Conservation (phyloP, 257 asterid genomes). For the Capsicum baccatum region DNA sequence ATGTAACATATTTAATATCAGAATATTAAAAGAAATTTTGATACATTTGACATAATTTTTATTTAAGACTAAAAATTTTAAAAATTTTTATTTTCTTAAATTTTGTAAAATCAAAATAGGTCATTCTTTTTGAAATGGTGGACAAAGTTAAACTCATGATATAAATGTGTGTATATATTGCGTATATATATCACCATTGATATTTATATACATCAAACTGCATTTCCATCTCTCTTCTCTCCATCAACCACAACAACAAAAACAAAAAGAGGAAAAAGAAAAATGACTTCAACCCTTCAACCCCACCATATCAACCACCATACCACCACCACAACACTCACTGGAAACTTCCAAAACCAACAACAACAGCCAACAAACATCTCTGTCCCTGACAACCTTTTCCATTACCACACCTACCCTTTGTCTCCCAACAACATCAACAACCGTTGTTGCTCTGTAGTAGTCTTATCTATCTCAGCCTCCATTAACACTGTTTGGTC, state of each 20-base stretch:
- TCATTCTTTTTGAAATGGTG: too few species aligned
- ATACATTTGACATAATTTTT: too few species aligned
- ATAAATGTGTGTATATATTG: too few species aligned
- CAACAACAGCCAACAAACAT: not conserved
- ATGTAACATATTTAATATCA: too few species aligned
- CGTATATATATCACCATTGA: too few species aligned
- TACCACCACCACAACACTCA: not conserved
- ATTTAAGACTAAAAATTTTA: too few species aligned
- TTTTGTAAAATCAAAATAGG: too few species aligned
- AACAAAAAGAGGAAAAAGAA: not conserved
- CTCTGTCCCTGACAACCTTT: conserved; percentile 33
- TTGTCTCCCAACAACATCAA: conserved; percentile 40
- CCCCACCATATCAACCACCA: conserved; percentile 55
- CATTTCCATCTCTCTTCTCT: not conserved
- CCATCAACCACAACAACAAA: not conserved
- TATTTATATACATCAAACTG: not conserved
- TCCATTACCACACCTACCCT: conserved; percentile 66
- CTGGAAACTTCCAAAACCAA: conserved; percentile 34
- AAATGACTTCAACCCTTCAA: conserved; percentile 62
- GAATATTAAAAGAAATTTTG: too few species aligned
- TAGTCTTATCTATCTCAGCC: conserved; percentile 59
- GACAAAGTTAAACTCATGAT: too few species aligned
- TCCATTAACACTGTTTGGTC: conserved; percentile 72
- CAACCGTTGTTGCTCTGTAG: conserved; percentile 74
- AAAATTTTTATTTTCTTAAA: too few species aligned